Conservation (phyloP, 768 basidiomycete species). For the Mycena polygramma region DNA sequence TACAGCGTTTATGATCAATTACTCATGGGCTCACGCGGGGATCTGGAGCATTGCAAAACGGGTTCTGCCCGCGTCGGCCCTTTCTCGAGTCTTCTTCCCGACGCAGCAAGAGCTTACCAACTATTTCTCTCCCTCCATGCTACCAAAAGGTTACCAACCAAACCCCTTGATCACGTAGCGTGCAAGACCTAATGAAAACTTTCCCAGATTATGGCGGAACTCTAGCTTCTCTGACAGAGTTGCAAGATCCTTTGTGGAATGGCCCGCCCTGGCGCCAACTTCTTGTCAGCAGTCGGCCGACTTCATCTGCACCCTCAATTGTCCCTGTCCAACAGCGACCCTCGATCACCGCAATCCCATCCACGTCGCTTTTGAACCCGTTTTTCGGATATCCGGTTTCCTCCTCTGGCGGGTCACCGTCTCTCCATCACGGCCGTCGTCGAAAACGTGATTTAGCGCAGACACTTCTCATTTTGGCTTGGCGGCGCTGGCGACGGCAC, state of each 20-base stretch:
- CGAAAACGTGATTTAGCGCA: constrained; percentile 76
- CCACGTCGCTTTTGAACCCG: constrained; percentile 76
- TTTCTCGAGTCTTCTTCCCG: constrained; percentile 77
- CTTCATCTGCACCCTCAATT: constrained; percentile 35
- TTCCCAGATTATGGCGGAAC: constrained; percentile 76
- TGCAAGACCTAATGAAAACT: constrained; percentile 37
- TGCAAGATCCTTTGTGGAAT: constrained; percentile 63
- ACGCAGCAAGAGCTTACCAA: constrained; percentile 65
- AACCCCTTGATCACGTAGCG: constrained; percentile 26
- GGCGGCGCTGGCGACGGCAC: constrained; percentile 71
- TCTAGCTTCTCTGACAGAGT: constrained; percentile 63
- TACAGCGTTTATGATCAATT: constrained; percentile 78
- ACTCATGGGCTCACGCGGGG: constrained; percentile 79
- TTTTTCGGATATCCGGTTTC: constrained; percentile 80
- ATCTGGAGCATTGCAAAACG: constrained; percentile 79
- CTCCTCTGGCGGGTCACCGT: constrained; percentile 50
- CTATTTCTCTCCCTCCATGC: constrained; percentile 63
- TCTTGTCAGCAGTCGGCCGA: constrained; percentile 28
- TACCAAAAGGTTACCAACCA: constrained; percentile 68
- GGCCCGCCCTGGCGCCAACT: constrained; percentile 25
- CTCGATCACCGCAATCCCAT: constrained; percentile 36
- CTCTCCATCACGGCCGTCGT: constrained; percentile 71
- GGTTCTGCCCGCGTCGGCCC: constrained; percentile 69
- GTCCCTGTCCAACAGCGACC: constrained; percentile 24
- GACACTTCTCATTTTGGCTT: constrained; percentile 74